Percentiles rank a stretch among this genome's conserved stretches.
Evolutionary conservation across 2,329 filamentous ascomycete species (phyloP).

Genomic region (Neoascochyta sp.): DNA sequence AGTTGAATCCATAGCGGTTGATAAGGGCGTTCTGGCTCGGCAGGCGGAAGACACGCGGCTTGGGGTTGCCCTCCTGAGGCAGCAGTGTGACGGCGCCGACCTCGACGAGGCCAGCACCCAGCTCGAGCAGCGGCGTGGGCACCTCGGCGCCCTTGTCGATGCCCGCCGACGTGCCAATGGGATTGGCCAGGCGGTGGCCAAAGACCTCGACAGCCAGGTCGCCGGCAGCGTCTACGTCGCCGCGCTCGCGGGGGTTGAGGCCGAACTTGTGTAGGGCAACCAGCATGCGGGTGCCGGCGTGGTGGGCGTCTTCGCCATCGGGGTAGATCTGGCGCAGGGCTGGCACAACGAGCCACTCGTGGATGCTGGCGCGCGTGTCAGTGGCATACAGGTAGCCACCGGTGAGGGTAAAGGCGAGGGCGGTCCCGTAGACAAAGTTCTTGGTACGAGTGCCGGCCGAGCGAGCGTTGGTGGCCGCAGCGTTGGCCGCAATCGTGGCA

Average conservation of each 20-base stretch:
- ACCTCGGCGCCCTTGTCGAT: constrained; percentile 94
- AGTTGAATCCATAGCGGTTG: constrained; percentile 95
- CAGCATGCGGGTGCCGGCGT: constrained; percentile 67
- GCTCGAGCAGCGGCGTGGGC: constrained; percentile 74
- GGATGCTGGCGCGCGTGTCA: constrained; percentile 53
- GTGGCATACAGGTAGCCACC: constrained; percentile 52
- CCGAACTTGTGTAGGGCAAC: constrained; percentile 69
- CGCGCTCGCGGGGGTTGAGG: constrained; percentile 78
- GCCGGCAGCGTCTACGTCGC: constrained; percentile 53
- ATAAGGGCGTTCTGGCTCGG: constrained; percentile 81
- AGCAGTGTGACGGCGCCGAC: constrained; percentile 84
- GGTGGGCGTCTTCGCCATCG: constrained; percentile 90
- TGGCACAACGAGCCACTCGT: constrained; percentile 55
- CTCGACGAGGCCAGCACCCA: constrained; percentile 85
- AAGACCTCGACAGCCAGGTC: constrained; percentile 66
- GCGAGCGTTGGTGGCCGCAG: constrained; percentile 31
- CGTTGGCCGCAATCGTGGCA: constrained; percentile 25
- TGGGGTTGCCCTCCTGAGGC: constrained; percentile 85
- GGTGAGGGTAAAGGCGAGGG: constrained; percentile 47
- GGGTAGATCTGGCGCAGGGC: constrained; percentile 63
- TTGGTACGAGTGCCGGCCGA: constrained; percentile 45
- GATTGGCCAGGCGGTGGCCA: constrained; percentile 72
- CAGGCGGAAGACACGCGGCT: constrained; percentile 82
- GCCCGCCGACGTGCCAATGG: constrained; percentile 90
- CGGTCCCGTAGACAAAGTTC: constrained; percentile 53